Percentiles rank a stretch among this genome's conserved stretches.
Evolutionary conservation across 1,284 basidiomycete species (phyloP).

Genomic region (Volvariella surrecta): DNA sequence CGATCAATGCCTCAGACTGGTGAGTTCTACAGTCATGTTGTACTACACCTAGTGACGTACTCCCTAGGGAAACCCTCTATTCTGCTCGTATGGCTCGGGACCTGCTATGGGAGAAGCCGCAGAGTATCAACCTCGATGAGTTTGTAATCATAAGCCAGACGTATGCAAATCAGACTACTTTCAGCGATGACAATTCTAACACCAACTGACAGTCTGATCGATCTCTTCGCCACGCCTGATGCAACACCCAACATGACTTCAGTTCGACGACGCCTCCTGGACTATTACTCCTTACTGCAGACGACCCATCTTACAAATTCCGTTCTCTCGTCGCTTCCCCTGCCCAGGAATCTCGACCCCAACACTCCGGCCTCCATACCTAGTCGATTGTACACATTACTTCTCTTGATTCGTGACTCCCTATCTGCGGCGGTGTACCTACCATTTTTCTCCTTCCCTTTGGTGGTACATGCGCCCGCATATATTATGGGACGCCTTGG

Average conservation of each 20-base stretch:
- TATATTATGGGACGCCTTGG: slow-evolving; percentile 76
- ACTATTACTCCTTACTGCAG: slow-evolving; percentile 83
- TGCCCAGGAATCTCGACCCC: slow-evolving; percentile 77
- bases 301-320: slow-evolving; percentile 77
- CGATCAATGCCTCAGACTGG: slow-evolving; percentile 93
- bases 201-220: slow-evolving; percentile 52
- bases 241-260: slow-evolving; percentile 50
- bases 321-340: slow-evolving; percentile 69
- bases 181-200: slow-evolving; percentile 12
- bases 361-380: slow-evolving; percentile 64
- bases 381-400: slow-evolving; percentile 73
- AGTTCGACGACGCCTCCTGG: slow-evolving; percentile 65
- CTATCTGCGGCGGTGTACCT: slow-evolving; percentile 61
- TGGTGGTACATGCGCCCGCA: slow-evolving; percentile 75
- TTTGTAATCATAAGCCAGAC: slow-evolving; percentile 85
- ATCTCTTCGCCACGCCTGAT: slow-evolving; percentile 70
- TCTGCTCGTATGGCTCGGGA: slow-evolving; percentile 85
- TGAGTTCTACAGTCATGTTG: slow-evolving; percentile 27
- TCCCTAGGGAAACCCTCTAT: slow-evolving; percentile 73
- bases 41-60: slow-evolving; percentile 9
- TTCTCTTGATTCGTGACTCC: slow-evolving; percentile 71
- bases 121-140: slow-evolving; percentile 67
- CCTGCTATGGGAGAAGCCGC: slow-evolving; percentile 78
- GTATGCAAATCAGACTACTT: slow-evolving; percentile 35
- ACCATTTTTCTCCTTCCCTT: slow-evolving; percentile 82